Base-by-base conservation (phyloP, 2,329 filamentous ascomycete genomes). In the Calonectria henricotiae region DNA sequence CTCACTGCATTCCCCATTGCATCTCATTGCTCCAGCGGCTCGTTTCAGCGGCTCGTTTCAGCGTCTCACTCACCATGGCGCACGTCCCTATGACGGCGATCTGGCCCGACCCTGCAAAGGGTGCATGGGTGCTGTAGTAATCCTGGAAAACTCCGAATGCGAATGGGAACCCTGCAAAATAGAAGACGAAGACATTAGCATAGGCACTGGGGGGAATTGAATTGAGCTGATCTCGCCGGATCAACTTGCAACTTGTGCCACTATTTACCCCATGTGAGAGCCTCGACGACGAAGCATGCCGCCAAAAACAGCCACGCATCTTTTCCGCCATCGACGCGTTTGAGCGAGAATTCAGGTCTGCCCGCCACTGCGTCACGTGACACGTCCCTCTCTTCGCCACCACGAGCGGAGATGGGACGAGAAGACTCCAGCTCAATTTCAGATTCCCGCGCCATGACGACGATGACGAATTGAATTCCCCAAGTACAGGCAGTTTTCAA, bases 131-230 rank as follows among this genome's bases (percentile, higher is more conserved):
- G 41, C 85, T 87, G 79, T 94, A 94, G 79, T 92, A 92, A 62
- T 91, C 86, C 74, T 93, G 91, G 76, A 94, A 93, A 27, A 94
- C 86, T 49, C 92, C 92, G 78, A 91, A 94, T 0, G 90, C 86
- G 67, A 91, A 90, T 0, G 90, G 89, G 67, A 93, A 93, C 2
- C 91, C 91, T 92, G 46, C 0, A 32, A 0, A 3, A 1, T 20
- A 1, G 2, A 32, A 17, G 15, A 20, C 5, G 5, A 3, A 8
- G 15, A n/a, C n/a, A n/a, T 12, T 17, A 44, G 4, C 37, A 3
- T 0, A 8, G 30, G 23, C 11, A 5, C 44, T 41, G 20, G 12
- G 35, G 4, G 0, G 44, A 23, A 1, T 8, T n/a, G 30, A 43
- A 20, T 20, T 20, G 20, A 20, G 20, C 20, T 20, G 20, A 20